These are phyloP conservation scores for Schwanniomyces yamadae DNA, from an alignment of 805 yeast genomes.

Conservation along the genomic window DNA sequence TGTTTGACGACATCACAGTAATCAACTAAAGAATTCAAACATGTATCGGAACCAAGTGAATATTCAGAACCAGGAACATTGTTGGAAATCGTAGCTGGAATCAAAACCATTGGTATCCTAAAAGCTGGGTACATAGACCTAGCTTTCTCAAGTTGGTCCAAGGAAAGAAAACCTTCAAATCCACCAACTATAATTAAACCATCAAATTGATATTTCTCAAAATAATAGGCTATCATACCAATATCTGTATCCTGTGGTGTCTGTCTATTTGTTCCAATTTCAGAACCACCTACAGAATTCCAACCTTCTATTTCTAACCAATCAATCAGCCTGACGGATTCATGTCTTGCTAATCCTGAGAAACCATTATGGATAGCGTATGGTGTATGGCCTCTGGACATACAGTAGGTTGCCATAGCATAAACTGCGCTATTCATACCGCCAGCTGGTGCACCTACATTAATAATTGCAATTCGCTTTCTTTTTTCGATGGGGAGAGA, in stretches of 20 bases:
- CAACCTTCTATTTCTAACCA: conserved; percentile 91
- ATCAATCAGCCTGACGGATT: conserved; percentile 65
- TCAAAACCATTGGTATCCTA: conserved; percentile 88
- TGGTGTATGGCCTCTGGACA: conserved; percentile 88
- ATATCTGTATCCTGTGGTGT: conserved; percentile 75
- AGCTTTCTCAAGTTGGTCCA: conserved; percentile 77
- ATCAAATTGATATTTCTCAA: conserved; percentile 84
- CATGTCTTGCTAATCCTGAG: conserved; percentile 87
- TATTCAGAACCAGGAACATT: conserved; percentile 99
- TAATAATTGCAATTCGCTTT: conserved; percentile 78
- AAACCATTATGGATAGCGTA: conserved; percentile 92
- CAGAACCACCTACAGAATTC: conserved; percentile 91
- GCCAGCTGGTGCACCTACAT: conserved; percentile 97
- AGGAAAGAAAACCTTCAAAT: conserved; percentile 89
- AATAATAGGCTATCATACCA: conserved; percentile 89
- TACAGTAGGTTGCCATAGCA: conserved; percentile 86
- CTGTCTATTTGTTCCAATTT: conserved; percentile 91
- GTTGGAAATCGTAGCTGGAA: conserved; percentile 95
- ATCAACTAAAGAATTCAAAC: conserved; percentile 83
- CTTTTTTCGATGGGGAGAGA: conserved; percentile 58
- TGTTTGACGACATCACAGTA: conserved; percentile 96
- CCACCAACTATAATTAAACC: conserved; percentile 94
- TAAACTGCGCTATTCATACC: conserved; percentile 91
- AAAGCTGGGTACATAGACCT: conserved; percentile 82
- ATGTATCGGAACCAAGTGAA: conserved; percentile 93